Conservation (phyloP, 768 basidiomycete species). For the Tylopilus plumbeoviolaceoides region DNA sequence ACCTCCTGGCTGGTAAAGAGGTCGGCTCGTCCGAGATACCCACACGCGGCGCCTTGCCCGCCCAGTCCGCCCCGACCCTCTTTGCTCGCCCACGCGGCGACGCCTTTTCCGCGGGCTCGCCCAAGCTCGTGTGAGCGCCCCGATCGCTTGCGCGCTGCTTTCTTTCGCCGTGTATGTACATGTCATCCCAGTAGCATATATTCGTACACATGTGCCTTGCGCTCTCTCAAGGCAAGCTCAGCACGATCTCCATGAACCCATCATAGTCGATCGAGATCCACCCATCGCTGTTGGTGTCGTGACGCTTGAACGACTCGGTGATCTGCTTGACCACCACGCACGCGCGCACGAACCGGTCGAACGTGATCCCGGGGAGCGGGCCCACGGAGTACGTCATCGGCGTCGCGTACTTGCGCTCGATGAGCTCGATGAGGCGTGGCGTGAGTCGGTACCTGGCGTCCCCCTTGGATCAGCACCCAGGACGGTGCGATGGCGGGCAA, state of each 20-base stretch:
- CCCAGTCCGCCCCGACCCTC: conserved; percentile 20
- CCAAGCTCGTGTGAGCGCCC: conserved; percentile 14
- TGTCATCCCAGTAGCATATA: not conserved
- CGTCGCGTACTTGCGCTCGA: conserved; percentile 74
- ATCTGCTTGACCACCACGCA: conserved; percentile 81
- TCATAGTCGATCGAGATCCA: conserved; percentile 54
- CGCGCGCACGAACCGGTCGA: conserved; percentile 84
- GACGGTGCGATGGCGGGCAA: not conserved
- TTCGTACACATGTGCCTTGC: conserved; percentile 10
- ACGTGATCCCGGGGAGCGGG: conserved; percentile 61
- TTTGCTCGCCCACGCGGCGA: conserved; percentile 32
- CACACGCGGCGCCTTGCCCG: conserved; percentile 21
- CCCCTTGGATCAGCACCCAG: not conserved
- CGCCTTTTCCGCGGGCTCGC: conserved; percentile 25
- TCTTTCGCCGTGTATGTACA: not conserved
- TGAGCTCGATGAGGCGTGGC: conserved; percentile 58
- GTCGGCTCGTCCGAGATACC: conserved; percentile 39
- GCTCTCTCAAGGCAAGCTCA: conserved; percentile 36
- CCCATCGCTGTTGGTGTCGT: conserved; percentile 61
- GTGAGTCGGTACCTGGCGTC: conserved; percentile 59
- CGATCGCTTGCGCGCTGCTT: not conserved
- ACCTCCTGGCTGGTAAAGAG: conserved; percentile 38
- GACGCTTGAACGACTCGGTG: conserved; percentile 61
- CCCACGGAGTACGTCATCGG: conserved; percentile 31
- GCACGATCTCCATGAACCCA: conserved; percentile 48